Evolutionary conservation across 345 rosid species (phyloP), one percentile per base, ranked within the genome.

Genomic region (Mercurialis annua): DNA sequence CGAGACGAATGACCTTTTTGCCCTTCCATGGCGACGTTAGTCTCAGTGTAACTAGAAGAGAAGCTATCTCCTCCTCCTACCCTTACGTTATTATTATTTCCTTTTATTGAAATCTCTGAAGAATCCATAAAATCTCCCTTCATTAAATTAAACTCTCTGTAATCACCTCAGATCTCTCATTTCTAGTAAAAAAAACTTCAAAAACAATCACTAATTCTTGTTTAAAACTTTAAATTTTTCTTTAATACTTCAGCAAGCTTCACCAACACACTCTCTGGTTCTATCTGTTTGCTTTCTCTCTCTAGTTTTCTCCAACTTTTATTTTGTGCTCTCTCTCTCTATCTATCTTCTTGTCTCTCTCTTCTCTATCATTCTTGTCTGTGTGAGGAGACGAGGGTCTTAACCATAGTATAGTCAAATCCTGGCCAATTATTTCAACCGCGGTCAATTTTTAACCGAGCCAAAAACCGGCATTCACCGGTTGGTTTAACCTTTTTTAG

Each of bases 381-480:
- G 68, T 56, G 65, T 55, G 71, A 60, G 60, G 48, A 30, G 66
- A 44, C 40, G 62, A 58, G 62, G 53, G 29, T 74, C 81, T 86
- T 78, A 82, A 86, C 87, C 92, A 82, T 74, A 76, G 81, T 76
- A 78, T 34, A 34, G 87, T 86, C 90, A 83, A 85, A 78, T 79
- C 77, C 71, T 0, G 70, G 44, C 62, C 90, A 79, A 86, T 85
- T 76, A 85, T 86, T 85, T 82, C 85, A 85, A 85, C 92, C 77
- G 81, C 84, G 81, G 96, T 89, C 84, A 87, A 87, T 78, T 82
- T 82, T 81, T 87, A 85, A 82, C 88, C 90, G 90, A 36, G 67
- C 47, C 17, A 54, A 34, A 34, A 59, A 85, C 89, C 80, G 90
- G 77, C 77, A 78, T 23, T 76, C 53, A 62, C 85, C 86, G 77